Conservation (phyloP, 2,329 filamentous ascomycete species). For the Xylariales sp. region DNA sequence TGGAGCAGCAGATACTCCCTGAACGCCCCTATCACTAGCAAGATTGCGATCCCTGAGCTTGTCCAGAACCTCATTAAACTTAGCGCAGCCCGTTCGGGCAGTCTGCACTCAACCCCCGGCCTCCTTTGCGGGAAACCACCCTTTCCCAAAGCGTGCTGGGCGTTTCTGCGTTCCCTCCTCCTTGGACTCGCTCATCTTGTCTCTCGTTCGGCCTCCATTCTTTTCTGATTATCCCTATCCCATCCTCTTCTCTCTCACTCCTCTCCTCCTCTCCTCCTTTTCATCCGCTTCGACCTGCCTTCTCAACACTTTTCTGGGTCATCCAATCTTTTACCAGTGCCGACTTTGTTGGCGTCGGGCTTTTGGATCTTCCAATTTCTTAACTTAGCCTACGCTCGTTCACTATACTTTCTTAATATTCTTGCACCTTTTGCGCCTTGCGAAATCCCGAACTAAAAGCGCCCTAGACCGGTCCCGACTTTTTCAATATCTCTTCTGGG, state of each 20-base stretch:
- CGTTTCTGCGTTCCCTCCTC: constrained; percentile 13
- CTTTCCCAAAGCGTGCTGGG: constrained; percentile 13
- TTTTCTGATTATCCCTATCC: constrained; percentile 2
- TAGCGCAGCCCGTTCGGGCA: constrained; percentile 34
- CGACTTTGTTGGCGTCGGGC: constrained; percentile 5
- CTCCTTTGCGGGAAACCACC: constrained; percentile 19
- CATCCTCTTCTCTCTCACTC: constrained; percentile 1
- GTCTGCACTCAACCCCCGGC: constrained; percentile 27
- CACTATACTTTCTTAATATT: constrained; percentile 29
- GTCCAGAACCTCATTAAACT: constrained; percentile 37
- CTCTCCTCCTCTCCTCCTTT: constrained; percentile 4
- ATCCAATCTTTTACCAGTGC: constrained; percentile 9
- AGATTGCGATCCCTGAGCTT: constrained; percentile 18
- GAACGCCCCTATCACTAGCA: constrained; percentile 4
- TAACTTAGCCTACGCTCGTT: constrained; percentile 26
- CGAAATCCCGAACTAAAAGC: too few species aligned
- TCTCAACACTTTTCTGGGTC: constrained; percentile 6
- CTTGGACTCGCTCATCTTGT: constrained; percentile 1
- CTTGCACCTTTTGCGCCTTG: constrained; percentile 19
- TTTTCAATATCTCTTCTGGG: too few species aligned
- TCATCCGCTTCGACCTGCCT: constrained; percentile 3
- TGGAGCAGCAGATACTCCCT: constrained; percentile 5
- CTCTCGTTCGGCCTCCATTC: constrained; percentile 2
- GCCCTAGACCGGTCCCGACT: too few species aligned
- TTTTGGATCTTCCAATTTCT: constrained; percentile 15